Base-by-base conservation (phyloP, 1,284 basidiomycete genomes). In the Lignosus rhinocerotis region DNA sequence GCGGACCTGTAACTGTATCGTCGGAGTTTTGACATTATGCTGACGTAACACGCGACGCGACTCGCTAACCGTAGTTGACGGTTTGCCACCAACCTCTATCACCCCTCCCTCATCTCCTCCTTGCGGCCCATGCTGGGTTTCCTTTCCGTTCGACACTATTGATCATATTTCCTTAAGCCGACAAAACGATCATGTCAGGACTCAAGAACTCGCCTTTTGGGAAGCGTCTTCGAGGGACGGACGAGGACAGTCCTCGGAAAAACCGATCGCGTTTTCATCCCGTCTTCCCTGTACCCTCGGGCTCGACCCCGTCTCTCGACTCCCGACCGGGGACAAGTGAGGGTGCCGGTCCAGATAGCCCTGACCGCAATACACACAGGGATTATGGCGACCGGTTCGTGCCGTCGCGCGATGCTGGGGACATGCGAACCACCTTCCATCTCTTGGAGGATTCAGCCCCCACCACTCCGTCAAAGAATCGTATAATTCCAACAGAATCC, bases 311-410 rank as follows among this genome's bases (percentile, higher is more conserved):
- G 19, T 78, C 82, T 16, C 76, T 86, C 47, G 83, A 83, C 62
- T 83, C 80, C 45, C 75, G 78, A 53, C 75, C 79, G 31, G 79
- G 78, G 12, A 81, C 81, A 25, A 82, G 81, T 71, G 84, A 85
- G 48, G 83, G 82, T 54, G 76, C 78, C 42, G 76, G 73, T 12
- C 80, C 84, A 30, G 84, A 86, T 41, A 82, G 85, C 81, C 85
- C 21, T 69, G 80, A 81, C 32, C 61, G 67, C 10, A 71, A 63
- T 53, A 72, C 76, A 34, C 68, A 74, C 7, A 78, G 76, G 63
- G 84, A 86, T 47, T 90, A 91, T 66, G 88, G 86, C n/a, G 89
- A 91, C 72, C 79, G 89, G 31, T 92, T 91, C 66, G 86, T 92
- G 6, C 89, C 89, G 3, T 83, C 80, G 43, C 79, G 89, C 64